Evolutionary conservation across 2,329 filamentous ascomycete species (phyloP), one percentile per base, ranked within the genome.

Genomic region (Cladosporium sp.): DNA sequence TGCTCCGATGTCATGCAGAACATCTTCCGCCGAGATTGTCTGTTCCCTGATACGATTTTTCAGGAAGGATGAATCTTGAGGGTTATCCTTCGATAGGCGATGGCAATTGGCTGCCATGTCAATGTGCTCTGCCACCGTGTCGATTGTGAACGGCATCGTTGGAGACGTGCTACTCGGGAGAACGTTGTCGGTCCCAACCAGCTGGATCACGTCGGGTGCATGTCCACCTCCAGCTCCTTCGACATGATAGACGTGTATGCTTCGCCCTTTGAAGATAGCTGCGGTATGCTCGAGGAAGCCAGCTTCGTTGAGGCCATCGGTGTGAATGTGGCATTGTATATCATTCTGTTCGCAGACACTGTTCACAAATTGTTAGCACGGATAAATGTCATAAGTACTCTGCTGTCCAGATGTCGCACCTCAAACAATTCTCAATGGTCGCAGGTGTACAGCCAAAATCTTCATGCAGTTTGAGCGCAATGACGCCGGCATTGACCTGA

Each of bases 101-200:
- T 96, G 91, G 77, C 92, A 96, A 28, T 95, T 90, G 91, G 96
- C 96, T 48, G 96, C 78, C 91, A 97, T 96, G 75, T 96, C 91
- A 12, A 96, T 83, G 75, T 96, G 91, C 74, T 97, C 92, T 68
- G 96, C 92, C 0, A 96, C 82, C 0, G 91, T 97, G 76, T 97
- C 96, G 62, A 81, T 80, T 4, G 92, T 97, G 74, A 85, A 96
- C 1, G 91, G 91, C 3, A 91, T 80, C 1, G 92, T 97, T 0
- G 91, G 91, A 71, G 95, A 96, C 0, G 91, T 97, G 48, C 87
- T 91, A 9, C 87, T 90, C 0, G 91, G 91, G 1, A 97, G 81
- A 2, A 96, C 91, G 69, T 96, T 92, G 52, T 83, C 74, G 66
- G 90, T 86, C 72, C 93, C 90, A 6, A 96, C 91, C 1, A 96